phyloP scores from a whole-genome alignment of 2,329 filamentous ascomycete species.

The Ophiosphaerella narmari region DNA sequence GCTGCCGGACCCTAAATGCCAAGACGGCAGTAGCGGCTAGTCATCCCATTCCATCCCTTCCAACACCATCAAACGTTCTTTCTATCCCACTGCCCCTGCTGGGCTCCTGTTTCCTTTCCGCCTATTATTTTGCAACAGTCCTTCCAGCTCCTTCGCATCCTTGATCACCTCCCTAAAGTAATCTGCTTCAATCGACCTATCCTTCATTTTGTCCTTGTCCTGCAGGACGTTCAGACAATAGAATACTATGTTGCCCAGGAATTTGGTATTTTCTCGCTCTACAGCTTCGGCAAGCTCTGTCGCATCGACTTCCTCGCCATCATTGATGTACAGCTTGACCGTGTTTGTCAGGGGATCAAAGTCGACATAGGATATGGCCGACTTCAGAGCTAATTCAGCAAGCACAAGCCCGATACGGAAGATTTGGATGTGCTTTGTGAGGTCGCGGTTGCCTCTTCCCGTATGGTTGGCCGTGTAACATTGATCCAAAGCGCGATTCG shows the following conservation, averaged over 20 bases:
- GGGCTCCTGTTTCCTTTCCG: slow-evolving; percentile 11
- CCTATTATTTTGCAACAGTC: slow-evolving; percentile 11
- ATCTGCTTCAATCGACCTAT: slow-evolving; percentile 19
- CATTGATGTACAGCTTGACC: slow-evolving; percentile 17
- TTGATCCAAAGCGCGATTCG: slow-evolving; percentile 18
- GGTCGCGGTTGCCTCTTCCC: slow-evolving; percentile 12
- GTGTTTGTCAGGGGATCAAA: slow-evolving; percentile 11
- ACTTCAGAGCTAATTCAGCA: slow-evolving; percentile 27
- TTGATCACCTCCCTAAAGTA: slow-evolving; percentile 29
- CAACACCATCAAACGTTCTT: background rate
- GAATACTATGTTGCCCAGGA: slow-evolving; percentile 31
- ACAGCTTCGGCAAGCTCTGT: slow-evolving; percentile 28
- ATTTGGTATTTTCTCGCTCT: slow-evolving; percentile 20
- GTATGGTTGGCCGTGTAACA: slow-evolving; percentile 9
- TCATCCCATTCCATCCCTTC: background rate
- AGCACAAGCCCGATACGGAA: slow-evolving; percentile 35
- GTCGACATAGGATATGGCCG: slow-evolving; percentile 20
- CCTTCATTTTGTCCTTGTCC: slow-evolving; percentile 18
- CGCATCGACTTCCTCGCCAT: slow-evolving; percentile 20
- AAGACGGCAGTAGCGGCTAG: background rate
- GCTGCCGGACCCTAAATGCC: slow-evolving; percentile 4
- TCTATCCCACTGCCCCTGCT: background rate
- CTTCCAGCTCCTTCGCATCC: slow-evolving; percentile 25
- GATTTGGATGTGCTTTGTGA: slow-evolving; percentile 28
- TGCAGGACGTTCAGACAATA: slow-evolving; percentile 25